Evolutionary conservation across 2,329 filamentous ascomycete species (phyloP), one percentile per base, ranked within the genome.

Genomic region (Fusarium sp.): DNA sequence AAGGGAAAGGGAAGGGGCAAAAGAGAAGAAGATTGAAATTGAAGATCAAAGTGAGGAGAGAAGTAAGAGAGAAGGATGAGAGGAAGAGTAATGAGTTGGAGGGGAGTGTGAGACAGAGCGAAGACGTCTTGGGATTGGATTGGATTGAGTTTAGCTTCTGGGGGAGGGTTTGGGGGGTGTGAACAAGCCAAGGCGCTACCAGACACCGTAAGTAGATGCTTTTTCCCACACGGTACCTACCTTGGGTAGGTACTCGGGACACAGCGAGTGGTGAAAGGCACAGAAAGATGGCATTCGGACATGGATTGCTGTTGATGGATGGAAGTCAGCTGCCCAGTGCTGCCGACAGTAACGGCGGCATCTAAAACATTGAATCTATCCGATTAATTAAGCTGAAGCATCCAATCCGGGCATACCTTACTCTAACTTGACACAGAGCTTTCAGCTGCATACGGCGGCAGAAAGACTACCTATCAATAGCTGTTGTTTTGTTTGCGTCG

Each of bases 61-160:
- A 57, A 61, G 55, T 61, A 38, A 54, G 59, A 39, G 46, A 57
- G 53, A 45, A 62, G 46, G 62, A 65, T 53, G 53, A 57, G 60
- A 60, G 57, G 55, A 65, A 56, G 61, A 66, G 39, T 45, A 51
- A 50, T 52, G 59, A 49, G 56, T 57, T 57, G 58, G 51, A 66
- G 61, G 52, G 51, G 56, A 63, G 53, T 60, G 53, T 62, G 53
- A 59, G 49, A 61, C 52, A 38, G 57, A 61, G 46, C 37, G 39
- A 65, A 61, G 61, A 61, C 56, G 67, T 46, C 65, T 66, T 59
- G 48, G 65, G 67, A 70, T 70, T 68, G 62, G 66, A 61, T 63
- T 66, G 64, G 65, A 65, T 66, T 65, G 59, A 61, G 54, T 67
- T 69, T 70, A 57, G 65, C 56, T 70, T 66, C 67, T 67, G 66